Evolutionary conservation across 805 yeast genomes (phyloP).

Genomic region (Zygosaccharomyces lentus): DNA sequence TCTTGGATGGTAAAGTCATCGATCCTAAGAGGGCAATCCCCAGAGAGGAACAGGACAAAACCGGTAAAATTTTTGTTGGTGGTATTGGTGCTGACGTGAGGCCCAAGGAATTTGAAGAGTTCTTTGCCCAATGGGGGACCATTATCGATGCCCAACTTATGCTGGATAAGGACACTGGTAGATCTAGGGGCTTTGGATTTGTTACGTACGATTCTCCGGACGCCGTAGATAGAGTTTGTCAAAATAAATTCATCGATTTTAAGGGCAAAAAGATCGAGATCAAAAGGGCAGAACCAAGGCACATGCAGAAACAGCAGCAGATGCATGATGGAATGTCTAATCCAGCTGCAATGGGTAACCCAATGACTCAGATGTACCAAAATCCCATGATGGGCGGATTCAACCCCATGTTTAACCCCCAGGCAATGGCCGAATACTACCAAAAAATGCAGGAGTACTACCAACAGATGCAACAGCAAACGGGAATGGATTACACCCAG

Average conservation of each 20-base stretch:
- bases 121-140: slow-evolving; percentile 81
- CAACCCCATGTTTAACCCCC: slow-evolving; percentile 40
- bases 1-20: slow-evolving; percentile 90
- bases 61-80: slow-evolving; percentile 96
- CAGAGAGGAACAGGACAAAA: slow-evolving; percentile 92
- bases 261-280: slow-evolving; percentile 85
- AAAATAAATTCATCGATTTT: slow-evolving; percentile 72
- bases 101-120: slow-evolving; percentile 81
- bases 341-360: slow-evolving; percentile 21
- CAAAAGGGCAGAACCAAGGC: slow-evolving; percentile 79
- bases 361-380: slow-evolving; percentile 32
- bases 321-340: slow-evolving; percentile 25
- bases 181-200: slow-evolving; percentile 96
- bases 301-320: slow-evolving; percentile 50
- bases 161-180: slow-evolving; percentile 96
- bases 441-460: slow-evolving; percentile 54
- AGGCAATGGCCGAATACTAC: slow-evolving; percentile 61
- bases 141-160: slow-evolving; percentile 94
- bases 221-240: slow-evolving; percentile 86
- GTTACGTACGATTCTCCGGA: slow-evolving; percentile 92
- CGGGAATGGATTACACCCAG: slow-evolving; percentile 35
- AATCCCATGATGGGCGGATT: slow-evolving; percentile 36
- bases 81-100: slow-evolving; percentile 93
- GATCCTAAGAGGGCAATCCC: slow-evolving; percentile 98
- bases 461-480: slow-evolving; percentile 35